Percentiles rank a stretch among this genome's conserved stretches.
These are phyloP conservation scores for Ramalina intermedia DNA, from an alignment of 495 filamentous ascomycete species.

Conservation along the genomic window DNA sequence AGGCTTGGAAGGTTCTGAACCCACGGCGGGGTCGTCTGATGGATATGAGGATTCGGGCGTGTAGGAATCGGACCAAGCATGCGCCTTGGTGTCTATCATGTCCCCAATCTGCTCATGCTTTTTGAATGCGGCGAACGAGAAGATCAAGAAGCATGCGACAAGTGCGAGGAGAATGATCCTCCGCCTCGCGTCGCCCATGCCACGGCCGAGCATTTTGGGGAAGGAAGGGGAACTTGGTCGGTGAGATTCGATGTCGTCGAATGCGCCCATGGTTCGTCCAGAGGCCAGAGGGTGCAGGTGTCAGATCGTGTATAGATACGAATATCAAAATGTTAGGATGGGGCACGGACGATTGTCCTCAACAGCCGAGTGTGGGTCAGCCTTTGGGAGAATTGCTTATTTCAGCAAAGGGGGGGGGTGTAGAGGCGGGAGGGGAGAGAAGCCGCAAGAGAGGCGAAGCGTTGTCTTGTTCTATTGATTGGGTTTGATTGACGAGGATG, in stretches of 20 bases:
- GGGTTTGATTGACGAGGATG: too few relatives aligned
- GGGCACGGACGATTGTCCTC: too few relatives aligned
- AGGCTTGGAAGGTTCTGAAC: background rate
- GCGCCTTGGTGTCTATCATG: background rate
- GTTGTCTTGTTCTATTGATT: too few relatives aligned
- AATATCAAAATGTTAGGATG: too few relatives aligned
- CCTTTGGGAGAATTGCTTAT: too few relatives aligned
- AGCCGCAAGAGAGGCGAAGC: too few relatives aligned
- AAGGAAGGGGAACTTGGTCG: background rate
- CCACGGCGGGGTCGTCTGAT: background rate
- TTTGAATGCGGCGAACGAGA: constrained; percentile 8
- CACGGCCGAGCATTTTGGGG: constrained; percentile 4
- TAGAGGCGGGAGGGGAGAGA: too few relatives aligned
- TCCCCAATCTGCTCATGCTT: constrained; percentile 4
- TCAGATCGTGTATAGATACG: too few relatives aligned
- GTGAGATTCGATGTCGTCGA: constrained; percentile 4
- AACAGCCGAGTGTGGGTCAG: too few relatives aligned
- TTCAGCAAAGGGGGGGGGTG: too few relatives aligned
- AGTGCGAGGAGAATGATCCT: constrained; percentile 6
- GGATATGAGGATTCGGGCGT: background rate
- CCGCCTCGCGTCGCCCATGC: constrained; percentile 7
- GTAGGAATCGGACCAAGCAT: background rate
- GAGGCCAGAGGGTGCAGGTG: too few relatives aligned
- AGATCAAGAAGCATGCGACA: constrained; percentile 3
- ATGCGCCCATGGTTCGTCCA: constrained; percentile 3